Evolutionary conservation across 2,329 filamentous ascomycete species (phyloP).

Genomic region (Aspergillus ustus): DNA sequence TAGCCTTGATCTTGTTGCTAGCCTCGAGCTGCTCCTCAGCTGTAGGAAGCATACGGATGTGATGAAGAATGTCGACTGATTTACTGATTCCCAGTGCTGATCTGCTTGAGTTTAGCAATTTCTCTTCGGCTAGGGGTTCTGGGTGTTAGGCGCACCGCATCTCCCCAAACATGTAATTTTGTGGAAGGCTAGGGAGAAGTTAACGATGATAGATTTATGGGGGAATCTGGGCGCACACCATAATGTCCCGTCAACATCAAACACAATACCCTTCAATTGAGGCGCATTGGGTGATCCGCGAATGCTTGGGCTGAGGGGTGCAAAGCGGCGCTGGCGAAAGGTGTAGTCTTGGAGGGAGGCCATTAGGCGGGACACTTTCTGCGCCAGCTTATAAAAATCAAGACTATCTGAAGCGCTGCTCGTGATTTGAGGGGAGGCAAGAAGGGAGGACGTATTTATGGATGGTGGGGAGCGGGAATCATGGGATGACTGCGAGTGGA

Average conservation of each 20-base stretch:
- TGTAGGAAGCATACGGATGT: slow-evolving; percentile 76
- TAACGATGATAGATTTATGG: background rate
- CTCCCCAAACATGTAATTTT: slow-evolving; percentile 92
- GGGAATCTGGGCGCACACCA: slow-evolving; percentile 62
- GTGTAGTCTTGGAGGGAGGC: slow-evolving; percentile 26
- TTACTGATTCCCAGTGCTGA: slow-evolving; percentile 72
- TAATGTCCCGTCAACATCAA: slow-evolving; percentile 94
- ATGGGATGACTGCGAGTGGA: slow-evolving; percentile 5
- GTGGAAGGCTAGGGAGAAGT: slow-evolving; percentile 67
- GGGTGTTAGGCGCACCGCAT: slow-evolving; percentile 65
- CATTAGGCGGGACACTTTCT: slow-evolving; percentile 21
- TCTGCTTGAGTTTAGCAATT: slow-evolving; percentile 26
- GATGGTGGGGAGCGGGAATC: background rate
- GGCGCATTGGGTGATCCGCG: slow-evolving; percentile 40
- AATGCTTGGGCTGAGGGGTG: slow-evolving; percentile 50
- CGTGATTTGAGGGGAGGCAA: background rate
- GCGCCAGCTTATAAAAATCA: background rate
- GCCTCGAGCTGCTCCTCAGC: slow-evolving; percentile 64
- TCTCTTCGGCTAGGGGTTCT: background rate
- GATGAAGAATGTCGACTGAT: slow-evolving; percentile 80
- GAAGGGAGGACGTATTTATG: background rate
- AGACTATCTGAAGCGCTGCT: background rate
- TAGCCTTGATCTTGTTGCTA: slow-evolving; percentile 72
- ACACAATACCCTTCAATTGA: slow-evolving; percentile 66
- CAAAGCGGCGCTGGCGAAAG: slow-evolving; percentile 51